Conservation (phyloP, 1,139 yeast genomes). For the Blastobotrys proliferans region DNA sequence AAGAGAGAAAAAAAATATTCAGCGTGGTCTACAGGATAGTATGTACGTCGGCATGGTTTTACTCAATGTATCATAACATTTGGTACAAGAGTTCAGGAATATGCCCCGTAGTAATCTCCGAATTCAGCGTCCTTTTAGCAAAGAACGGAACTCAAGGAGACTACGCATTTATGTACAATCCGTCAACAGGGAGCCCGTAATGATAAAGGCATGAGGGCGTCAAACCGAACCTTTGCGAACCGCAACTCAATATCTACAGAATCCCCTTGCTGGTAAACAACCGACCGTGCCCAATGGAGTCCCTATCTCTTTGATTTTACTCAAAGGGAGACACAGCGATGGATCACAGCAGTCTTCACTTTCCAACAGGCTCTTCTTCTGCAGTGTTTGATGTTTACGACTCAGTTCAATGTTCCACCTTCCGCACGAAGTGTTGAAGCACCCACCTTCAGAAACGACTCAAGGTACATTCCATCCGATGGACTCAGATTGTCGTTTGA, state of each 20-base stretch:
- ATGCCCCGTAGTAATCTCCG: constrained; percentile 54
- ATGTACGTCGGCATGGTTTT: constrained; percentile 93
- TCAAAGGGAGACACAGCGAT: constrained; percentile 29
- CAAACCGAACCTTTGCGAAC: constrained; percentile 14
- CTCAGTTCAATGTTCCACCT: constrained; percentile 17
- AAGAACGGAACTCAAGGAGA: constrained; percentile 37
- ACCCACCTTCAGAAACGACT: constrained; percentile 5
- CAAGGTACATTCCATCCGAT: constrained; percentile 7
- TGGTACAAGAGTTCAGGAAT: constrained; percentile 74
- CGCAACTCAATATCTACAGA: constrained; percentile 1
- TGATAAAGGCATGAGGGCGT: constrained; percentile 17
- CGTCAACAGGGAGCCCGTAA: constrained; percentile 39
- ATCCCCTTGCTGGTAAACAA: constrained; percentile 9
- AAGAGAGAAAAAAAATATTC: constrained; percentile 42
- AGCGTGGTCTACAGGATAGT: too few relatives aligned
- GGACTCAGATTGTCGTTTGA: constrained; percentile 10
- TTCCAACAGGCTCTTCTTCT: constrained; percentile 21
- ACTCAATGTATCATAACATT: constrained; percentile 62
- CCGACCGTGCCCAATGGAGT: constrained; percentile 23
- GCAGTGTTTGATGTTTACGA: background rate
- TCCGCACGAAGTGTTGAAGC: constrained; percentile 32
- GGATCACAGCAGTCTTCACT: constrained; percentile 20
- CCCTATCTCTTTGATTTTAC: constrained; percentile 28
- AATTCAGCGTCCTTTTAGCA: constrained; percentile 30
- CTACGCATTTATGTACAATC: constrained; percentile 32